Conservation (phyloP, 1,284 basidiomycete genomes). For the Leccinum subrobustum region DNA sequence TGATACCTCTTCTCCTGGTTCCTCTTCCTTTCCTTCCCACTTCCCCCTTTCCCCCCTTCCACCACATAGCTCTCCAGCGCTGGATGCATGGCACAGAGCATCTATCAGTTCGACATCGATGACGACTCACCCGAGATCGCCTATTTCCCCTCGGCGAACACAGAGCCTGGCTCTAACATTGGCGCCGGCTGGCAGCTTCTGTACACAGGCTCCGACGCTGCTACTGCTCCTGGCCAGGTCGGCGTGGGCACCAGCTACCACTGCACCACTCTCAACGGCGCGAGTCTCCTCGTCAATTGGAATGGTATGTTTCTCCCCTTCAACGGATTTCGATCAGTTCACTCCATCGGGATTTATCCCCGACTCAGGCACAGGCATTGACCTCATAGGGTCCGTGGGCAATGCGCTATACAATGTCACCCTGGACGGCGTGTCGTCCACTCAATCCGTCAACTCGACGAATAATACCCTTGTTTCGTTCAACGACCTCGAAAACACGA, state of each 20-base stretch:
- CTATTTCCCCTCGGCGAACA: constrained; percentile 58
- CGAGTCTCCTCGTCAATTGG: constrained; percentile 56
- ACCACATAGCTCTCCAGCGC: constrained; percentile 14
- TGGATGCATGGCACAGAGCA: constrained; percentile 54
- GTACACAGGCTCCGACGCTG: constrained; percentile 51
- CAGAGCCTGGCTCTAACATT: constrained; percentile 43
- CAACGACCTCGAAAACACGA: constrained; percentile 39
- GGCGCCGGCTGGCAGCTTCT: constrained; percentile 66
- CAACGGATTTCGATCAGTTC: background rate
- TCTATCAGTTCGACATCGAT: constrained; percentile 52
- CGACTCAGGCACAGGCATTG: constrained; percentile 51
- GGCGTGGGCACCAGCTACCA: constrained; percentile 60
- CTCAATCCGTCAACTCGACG: constrained; percentile 23
- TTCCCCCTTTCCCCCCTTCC: constrained; percentile 4
- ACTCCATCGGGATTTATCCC: constrained; percentile 2
- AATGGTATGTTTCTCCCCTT: constrained; percentile 45
- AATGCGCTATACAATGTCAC: constrained; percentile 43
- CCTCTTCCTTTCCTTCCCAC: constrained; percentile 18
- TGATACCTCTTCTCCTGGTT: constrained; percentile 9
- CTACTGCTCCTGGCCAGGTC: constrained; percentile 39
- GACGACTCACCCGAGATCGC: constrained; percentile 63
- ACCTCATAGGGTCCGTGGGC: constrained; percentile 47
- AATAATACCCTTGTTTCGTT: constrained; percentile 44
- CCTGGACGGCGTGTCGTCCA: constrained; percentile 42
- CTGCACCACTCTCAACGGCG: constrained; percentile 55